A percentile compares a stretch with the other conserved stretches of the same genome.
Evolutionary conservation across 148 eudicot species (phyloP).

Genomic region (Camellia lanceoleosa): DNA sequence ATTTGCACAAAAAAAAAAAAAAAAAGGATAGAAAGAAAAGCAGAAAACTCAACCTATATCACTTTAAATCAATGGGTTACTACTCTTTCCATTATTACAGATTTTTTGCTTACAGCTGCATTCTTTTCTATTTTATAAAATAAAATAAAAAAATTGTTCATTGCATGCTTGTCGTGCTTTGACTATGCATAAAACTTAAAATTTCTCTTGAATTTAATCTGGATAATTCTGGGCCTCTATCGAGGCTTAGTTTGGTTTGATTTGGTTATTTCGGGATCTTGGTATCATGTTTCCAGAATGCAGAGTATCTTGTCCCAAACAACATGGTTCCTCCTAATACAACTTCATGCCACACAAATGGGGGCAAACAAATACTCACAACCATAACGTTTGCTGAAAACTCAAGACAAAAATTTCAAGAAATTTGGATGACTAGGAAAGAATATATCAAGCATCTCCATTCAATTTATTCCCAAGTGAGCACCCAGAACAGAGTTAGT

Average conservation of each 20-base stretch:
- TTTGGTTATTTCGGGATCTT: too few species aligned
- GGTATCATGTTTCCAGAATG: too few species aligned
- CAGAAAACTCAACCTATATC: not conserved
- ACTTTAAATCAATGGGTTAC: not conserved
- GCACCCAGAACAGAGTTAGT: not conserved
- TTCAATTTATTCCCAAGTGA: not conserved
- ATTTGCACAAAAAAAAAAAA: too few species aligned
- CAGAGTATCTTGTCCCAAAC: too few species aligned
- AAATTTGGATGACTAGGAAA: not conserved
- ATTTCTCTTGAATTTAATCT: not conserved
- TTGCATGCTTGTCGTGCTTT: not conserved
- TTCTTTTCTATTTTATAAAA: not conserved
- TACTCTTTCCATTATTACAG: not conserved
- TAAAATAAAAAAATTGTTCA: not conserved
- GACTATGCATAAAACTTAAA: not conserved
- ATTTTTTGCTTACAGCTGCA: not conserved
- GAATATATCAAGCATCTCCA: not conserved
- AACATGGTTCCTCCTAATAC: too few species aligned
- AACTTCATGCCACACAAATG: not conserved
- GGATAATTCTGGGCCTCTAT: not conserved
- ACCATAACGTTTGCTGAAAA: too few species aligned
- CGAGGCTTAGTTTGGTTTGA: too few species aligned
- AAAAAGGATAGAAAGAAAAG: not conserved
- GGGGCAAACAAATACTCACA: too few species aligned
- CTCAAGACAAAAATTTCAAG: too few species aligned